These are phyloP conservation scores for Clavispora fructus DNA, from an alignment of 805 yeast species.

Conservation along the genomic window DNA sequence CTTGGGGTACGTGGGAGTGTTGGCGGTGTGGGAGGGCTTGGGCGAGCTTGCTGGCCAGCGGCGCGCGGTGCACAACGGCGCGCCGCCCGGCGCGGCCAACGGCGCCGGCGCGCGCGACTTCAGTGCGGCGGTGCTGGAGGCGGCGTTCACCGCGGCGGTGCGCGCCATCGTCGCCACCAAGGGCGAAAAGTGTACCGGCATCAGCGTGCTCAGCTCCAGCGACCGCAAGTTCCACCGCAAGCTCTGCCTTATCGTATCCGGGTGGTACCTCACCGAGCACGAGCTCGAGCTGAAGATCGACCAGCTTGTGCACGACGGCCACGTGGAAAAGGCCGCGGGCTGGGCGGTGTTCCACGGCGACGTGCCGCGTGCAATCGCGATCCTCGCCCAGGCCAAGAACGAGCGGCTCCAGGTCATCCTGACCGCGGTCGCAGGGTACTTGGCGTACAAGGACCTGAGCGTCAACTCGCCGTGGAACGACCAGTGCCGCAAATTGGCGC, in stretches of 20 bases:
- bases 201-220: conserved; percentile 41
- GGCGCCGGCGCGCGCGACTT: conserved; percentile 40
- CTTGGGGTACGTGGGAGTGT: conserved; percentile 81
- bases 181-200: conserved; percentile 42
- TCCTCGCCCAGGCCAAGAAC: conserved; percentile 68
- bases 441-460: conserved; percentile 54
- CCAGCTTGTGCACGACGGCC: conserved; percentile 51
- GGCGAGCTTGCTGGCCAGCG: conserved; percentile 44
- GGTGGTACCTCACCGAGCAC: conserved; percentile 78
- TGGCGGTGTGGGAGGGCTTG: conserved; percentile 83
- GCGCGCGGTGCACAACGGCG: conserved; percentile 24
- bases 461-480: conserved; percentile 85
- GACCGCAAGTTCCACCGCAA: conserved; percentile 61
- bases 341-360: conserved; percentile 96
- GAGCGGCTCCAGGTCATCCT: conserved; percentile 75
- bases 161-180: conserved; percentile 46
- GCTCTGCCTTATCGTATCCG: conserved; percentile 76
- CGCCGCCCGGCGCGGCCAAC: too few relatives aligned
- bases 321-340: conserved; percentile 88
- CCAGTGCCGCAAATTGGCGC: conserved; percentile 81
- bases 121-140: conserved; percentile 40
- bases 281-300: conserved; percentile 69
- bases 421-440: conserved; percentile 77
- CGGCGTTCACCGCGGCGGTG: conserved; percentile 47
- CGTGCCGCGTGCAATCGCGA: conserved; percentile 71